Percentiles rank a stretch among this genome's conserved stretches.
phyloP scores from a whole-genome alignment of 2,329 filamentous ascomycete species.

The Cordyceps fumosorosea region DNA sequence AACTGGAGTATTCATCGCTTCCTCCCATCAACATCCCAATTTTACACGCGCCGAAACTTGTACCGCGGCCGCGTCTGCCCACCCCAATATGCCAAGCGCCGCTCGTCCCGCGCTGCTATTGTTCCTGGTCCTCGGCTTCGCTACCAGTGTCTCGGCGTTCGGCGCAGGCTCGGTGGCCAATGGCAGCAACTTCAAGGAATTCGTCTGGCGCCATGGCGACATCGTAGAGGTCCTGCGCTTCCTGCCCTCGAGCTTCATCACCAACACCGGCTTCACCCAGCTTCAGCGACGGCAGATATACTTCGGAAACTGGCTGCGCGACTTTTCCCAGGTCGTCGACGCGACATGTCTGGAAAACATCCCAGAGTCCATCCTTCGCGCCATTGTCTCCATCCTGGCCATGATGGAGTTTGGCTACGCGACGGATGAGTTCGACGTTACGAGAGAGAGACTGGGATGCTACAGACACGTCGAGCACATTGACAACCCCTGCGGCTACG shows the following conservation, averaged over 20 bases:
- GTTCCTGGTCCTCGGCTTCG: constrained; percentile 23
- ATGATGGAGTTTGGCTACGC: constrained; percentile 51
- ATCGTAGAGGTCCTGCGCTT: constrained; percentile 32
- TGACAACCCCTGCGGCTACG: constrained; percentile 72
- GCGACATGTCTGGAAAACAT: constrained; percentile 37
- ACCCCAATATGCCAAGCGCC: not conserved
- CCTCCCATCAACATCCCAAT: not conserved
- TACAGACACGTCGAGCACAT: constrained; percentile 67
- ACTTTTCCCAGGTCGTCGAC: constrained; percentile 73
- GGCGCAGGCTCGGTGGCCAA: constrained; percentile 32
- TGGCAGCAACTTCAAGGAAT: constrained; percentile 33
- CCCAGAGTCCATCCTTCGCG: constrained; percentile 22
- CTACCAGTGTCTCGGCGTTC: constrained; percentile 27
- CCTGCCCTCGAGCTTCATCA: constrained; percentile 31
- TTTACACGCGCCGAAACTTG: not conserved
- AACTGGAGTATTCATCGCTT: not conserved
- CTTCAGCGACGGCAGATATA: constrained; percentile 33
- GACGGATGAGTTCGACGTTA: constrained; percentile 74
- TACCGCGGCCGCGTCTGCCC: not conserved
- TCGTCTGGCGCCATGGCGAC: constrained; percentile 35
- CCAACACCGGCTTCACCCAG: constrained; percentile 31
- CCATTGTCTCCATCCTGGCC: constrained; percentile 25
- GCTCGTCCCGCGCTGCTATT: constrained; percentile 9
- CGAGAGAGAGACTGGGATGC: constrained; percentile 65
- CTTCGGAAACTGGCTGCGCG: constrained; percentile 45